Percentiles rank a stretch among this genome's conserved stretches.
Evolutionary conservation across 257 asterid genomes (phyloP).

Genomic region (Solanum tarapatanum): DNA sequence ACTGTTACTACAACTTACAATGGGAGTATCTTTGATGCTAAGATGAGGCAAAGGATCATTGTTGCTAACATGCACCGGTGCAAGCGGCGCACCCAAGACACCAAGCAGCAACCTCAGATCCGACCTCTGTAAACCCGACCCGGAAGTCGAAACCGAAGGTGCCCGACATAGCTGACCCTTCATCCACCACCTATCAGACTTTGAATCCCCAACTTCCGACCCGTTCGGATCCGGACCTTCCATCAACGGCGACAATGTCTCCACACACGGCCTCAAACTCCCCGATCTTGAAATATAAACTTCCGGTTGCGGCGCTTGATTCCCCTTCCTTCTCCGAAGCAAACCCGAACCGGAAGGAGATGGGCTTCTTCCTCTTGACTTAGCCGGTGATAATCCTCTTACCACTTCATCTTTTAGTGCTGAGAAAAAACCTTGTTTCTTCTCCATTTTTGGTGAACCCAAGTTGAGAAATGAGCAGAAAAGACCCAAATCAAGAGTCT

Average conservation of each 20-base stretch:
- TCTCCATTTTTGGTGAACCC: conserved; percentile 31
- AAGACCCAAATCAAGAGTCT: not conserved
- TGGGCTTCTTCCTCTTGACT: conserved; percentile 44
- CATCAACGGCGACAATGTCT: conserved; percentile 45
- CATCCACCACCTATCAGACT: conserved; percentile 39
- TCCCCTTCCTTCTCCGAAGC: conserved; percentile 36
- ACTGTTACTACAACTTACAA: not conserved
- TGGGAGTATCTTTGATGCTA: conserved; percentile 21
- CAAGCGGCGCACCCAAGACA: conserved; percentile 69
- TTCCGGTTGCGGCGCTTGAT: conserved; percentile 36
- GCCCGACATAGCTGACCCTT: conserved; percentile 48
- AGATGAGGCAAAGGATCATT: conserved; percentile 35
- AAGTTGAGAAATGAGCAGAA: not conserved
- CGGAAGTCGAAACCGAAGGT: conserved; percentile 17
- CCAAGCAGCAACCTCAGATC: conserved; percentile 79
- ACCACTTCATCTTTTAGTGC: conserved; percentile 59
- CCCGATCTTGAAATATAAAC: conserved; percentile 47
- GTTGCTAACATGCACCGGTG: conserved; percentile 73
- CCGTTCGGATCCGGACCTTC: conserved; percentile 62
- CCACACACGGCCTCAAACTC: conserved; percentile 42
- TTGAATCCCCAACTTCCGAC: conserved; percentile 34
- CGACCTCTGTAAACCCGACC: conserved; percentile 44
- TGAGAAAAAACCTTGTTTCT: conserved; percentile 55
- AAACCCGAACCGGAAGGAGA: conserved; percentile 60
- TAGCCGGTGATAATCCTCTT: conserved; percentile 56